Base-by-base conservation (phyloP, 2,329 filamentous ascomycete genomes). In the Aureobasidium pullulans region DNA sequence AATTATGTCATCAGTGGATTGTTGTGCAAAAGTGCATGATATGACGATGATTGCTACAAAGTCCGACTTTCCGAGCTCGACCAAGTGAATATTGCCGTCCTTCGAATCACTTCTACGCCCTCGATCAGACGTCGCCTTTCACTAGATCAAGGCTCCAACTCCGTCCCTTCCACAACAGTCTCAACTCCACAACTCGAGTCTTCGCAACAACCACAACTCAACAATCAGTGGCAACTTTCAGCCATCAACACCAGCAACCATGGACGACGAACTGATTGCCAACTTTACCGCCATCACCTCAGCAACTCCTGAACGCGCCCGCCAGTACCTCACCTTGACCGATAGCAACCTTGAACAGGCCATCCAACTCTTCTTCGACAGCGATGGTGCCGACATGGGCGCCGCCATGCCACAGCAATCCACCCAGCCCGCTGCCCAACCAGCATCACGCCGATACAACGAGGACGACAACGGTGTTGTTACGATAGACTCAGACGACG, bases 311-410 rank as follows among this genome's bases (percentile, higher is more conserved):
- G 80, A 86, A 64, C 84, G 92, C 63, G 94, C 93, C 32, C 83
- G 84, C 62, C 87, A 89, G 66, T 96, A 95, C 73, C 82, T 97
- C 49, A 83, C 88, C 66, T 82, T 99, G 70, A 86, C 91, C n/a
- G 88, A 90, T 66, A 86, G 86, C 68, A 87, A 96, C 70, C 78
- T 93, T 54, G 85, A 90, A 73, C 88, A 93, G 69, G 94, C 94
- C 29, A 86, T 96, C 67, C 85, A 90, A 69, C 84, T 97, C 11
- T 99, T 86, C 76, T 97, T 90, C 73, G 90, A 95, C 69, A 94
- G 88, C 70, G 89, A 88, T 44, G 91, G 93, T 49, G 83, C 87
- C 62, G 84, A 80, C 68, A 74, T 78, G 60, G 74, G 74, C 56
- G 65, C 58, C 60, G 59, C 71, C 67, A 40, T 65, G 56, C 57